These are phyloP conservation scores for Dioscorea cayenensis DNA, from an alignment of 116 monocot genomes.

Conservation along the genomic window DNA sequence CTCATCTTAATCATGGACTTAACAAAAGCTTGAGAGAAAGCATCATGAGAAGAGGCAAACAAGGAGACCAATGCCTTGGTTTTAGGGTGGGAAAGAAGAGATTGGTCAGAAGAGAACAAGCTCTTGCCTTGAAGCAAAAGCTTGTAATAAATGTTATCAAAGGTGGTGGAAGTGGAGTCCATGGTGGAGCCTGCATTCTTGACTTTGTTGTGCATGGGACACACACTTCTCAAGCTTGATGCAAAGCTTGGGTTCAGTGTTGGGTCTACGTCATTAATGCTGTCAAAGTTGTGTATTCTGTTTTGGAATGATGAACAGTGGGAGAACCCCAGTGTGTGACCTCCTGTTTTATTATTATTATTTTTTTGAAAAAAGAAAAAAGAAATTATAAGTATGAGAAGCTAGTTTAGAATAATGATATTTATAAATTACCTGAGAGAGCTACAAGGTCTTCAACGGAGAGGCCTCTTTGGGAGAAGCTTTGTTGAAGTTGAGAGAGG, in stretches of 20 bases:
- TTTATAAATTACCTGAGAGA: slow-evolving; percentile 45
- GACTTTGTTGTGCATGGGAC: slow-evolving; percentile 58
- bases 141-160: slow-evolving; percentile 83
- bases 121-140: slow-evolving; percentile 44
- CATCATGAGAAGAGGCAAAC: slow-evolving; percentile 42
- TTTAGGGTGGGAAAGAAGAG: slow-evolving; percentile 38
- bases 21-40: slow-evolving; percentile 49
- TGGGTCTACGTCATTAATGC: slow-evolving; percentile 52
- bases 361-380: too few species aligned
- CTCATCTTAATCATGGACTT: slow-evolving; percentile 78
- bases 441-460: slow-evolving; percentile 54
- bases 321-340: slow-evolving; percentile 76
- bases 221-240: slow-evolving; percentile 31
- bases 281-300: slow-evolving; percentile 59
- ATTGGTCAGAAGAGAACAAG: slow-evolving; percentile 73
- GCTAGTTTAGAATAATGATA: too few species aligned
- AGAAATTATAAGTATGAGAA: too few species aligned
- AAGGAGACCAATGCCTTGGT: slow-evolving; percentile 26
- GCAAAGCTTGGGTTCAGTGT: slow-evolving; percentile 54
- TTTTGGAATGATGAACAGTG: slow-evolving; percentile 93
- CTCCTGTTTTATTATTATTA: slow-evolving; percentile 27
- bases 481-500: slow-evolving; percentile 58
- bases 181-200: slow-evolving; percentile 49
- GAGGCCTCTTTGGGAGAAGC: slow-evolving; percentile 68
- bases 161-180: slow-evolving; percentile 41